Conservation (phyloP, 2,329 filamentous ascomycete genomes). For the Colletotrichum noveboracense region DNA sequence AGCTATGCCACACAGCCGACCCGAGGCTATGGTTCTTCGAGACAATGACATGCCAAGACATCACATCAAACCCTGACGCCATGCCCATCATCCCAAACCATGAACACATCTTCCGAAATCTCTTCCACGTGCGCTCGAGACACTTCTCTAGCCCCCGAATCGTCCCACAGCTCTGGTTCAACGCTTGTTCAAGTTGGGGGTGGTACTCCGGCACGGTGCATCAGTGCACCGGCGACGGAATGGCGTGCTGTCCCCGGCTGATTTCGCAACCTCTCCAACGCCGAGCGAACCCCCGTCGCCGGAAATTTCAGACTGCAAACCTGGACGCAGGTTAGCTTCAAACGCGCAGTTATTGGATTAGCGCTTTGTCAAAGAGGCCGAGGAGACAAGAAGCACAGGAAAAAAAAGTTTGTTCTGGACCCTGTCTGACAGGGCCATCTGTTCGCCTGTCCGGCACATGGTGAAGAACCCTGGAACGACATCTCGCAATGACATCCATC, state of each 20-base stretch:
- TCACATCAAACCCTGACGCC: neutral
- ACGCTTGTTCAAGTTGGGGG: neutral
- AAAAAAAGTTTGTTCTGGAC: slow-evolving; percentile 13
- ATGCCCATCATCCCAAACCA: neutral
- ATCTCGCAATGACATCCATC: neutral
- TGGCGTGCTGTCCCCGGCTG: slow-evolving; percentile 17
- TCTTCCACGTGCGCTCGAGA: neutral
- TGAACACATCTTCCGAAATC: neutral
- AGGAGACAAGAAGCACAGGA: neutral
- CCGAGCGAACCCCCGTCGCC: neutral
- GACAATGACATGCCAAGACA: neutral
- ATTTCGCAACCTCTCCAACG: slow-evolving; percentile 12
- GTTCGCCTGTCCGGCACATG: neutral
- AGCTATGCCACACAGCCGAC: accelerated
- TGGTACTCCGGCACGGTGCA: neutral
- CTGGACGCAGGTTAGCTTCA: neutral
- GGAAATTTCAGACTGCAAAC: neutral
- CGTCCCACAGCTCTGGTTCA: neutral
- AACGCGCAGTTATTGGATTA: neutral
- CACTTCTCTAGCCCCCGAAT: too few relatives aligned
- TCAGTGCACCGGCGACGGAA: slow-evolving; percentile 10
- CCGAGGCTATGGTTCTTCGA: neutral
- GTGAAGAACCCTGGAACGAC: neutral
- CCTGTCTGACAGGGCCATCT: neutral
- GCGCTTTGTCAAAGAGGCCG: neutral